These are phyloP conservation scores for Blastobotrys ciferrii DNA, from an alignment of 1,139 yeast species.

Conservation along the genomic window DNA sequence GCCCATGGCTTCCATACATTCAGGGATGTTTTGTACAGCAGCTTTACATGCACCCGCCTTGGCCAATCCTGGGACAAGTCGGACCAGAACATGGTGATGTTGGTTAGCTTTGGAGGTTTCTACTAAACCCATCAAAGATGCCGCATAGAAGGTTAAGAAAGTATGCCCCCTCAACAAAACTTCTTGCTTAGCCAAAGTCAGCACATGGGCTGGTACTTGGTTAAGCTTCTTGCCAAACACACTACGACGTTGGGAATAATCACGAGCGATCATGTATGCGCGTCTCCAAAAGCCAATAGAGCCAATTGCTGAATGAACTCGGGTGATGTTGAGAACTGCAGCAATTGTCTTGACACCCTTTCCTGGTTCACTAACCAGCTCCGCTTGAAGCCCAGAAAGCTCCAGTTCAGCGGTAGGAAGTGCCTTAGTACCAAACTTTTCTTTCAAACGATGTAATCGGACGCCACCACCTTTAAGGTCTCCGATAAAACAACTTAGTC, in stretches of 20 bases:
- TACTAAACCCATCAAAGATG: constrained; percentile 32
- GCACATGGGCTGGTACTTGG: constrained; percentile 31
- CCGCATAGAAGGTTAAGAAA: constrained; percentile 28
- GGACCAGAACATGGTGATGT: constrained; percentile 24
- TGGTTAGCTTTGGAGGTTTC: constrained; percentile 23
- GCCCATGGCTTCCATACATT: constrained; percentile 37
- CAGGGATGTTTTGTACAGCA: constrained; percentile 31
- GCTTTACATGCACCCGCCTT: constrained; percentile 32
- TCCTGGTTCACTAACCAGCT: constrained; percentile 30
- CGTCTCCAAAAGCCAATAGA: constrained; percentile 31
- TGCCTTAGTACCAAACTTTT: constrained; percentile 36
- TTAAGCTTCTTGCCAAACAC: constrained; percentile 30
- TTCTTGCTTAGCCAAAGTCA: constrained; percentile 30
- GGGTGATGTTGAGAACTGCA: constrained; percentile 33
- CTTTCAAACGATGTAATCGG: constrained; percentile 32
- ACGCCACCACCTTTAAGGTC: constrained; percentile 23
- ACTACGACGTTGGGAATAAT: constrained; percentile 30
- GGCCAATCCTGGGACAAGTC: constrained; percentile 33
- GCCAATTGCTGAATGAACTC: constrained; percentile 31
- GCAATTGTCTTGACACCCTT: constrained; percentile 35
- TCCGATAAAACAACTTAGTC: constrained; percentile 33
- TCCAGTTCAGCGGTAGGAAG: constrained; percentile 37
- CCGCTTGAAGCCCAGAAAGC: constrained; percentile 27
- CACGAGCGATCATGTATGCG: constrained; percentile 33
- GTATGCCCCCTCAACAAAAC: constrained; percentile 26